phyloP scores from a whole-genome alignment of 345 rosid genomes.

The Gynandropsis gynandra region DNA sequence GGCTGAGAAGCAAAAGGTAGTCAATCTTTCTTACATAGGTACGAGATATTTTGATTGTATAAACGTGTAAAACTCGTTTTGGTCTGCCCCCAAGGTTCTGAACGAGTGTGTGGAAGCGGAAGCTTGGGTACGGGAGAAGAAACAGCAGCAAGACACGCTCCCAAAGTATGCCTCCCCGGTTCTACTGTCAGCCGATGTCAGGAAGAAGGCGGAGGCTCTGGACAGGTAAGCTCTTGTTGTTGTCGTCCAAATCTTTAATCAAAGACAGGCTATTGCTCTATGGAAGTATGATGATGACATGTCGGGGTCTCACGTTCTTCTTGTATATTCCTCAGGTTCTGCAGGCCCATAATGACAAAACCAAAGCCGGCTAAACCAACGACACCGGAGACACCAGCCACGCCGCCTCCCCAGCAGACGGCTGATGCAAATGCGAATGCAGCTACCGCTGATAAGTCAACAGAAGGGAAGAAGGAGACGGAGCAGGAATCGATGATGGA shows the following conservation, averaged over 20 bases:
- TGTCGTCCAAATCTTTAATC: too few species aligned
- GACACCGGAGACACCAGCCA: slow-evolving; percentile 32
- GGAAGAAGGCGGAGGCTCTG: slow-evolving; percentile 58
- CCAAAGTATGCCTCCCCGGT: slow-evolving; percentile 66
- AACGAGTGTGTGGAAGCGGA: slow-evolving; percentile 85
- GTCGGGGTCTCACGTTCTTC: neutral
- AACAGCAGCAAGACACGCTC: slow-evolving; percentile 75
- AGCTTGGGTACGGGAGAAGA: slow-evolving; percentile 78
- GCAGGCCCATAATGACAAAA: slow-evolving; percentile 76
- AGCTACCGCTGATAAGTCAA: too few species aligned
- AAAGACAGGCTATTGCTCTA: too few species aligned
- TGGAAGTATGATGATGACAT: neutral
- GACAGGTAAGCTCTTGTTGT: slow-evolving; percentile 41
- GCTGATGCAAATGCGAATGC: slow-evolving; percentile 13
- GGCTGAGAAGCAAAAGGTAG: slow-evolving; percentile 84
- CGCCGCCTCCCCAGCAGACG: slow-evolving; percentile 42
- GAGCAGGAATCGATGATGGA: too few species aligned
- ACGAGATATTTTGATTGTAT: neutral
- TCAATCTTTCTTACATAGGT: neutral
- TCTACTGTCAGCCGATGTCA: slow-evolving; percentile 68
- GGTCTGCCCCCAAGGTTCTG: slow-evolving; percentile 43
- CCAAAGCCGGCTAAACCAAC: slow-evolving; percentile 49
- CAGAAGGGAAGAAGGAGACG: too few species aligned
- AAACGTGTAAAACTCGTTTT: neutral
- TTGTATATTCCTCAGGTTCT: slow-evolving; percentile 31